Base-by-base conservation (phyloP, 805 yeast species). In the Metschnikowia dekortorum region DNA sequence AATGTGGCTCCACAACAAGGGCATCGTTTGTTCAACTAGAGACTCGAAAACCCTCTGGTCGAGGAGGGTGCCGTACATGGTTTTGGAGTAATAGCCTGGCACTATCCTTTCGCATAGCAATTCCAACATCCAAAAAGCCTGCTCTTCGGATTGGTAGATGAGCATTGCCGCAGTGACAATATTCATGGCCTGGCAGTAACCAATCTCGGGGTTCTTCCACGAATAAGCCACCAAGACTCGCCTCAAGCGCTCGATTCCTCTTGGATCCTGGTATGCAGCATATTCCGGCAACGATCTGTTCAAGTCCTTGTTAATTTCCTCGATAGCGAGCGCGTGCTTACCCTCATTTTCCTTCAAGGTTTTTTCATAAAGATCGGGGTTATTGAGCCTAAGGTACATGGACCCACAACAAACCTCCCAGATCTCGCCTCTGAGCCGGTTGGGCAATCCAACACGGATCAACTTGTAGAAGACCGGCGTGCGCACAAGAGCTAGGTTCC, bases 111-210 rank as follows among this genome's bases (percentile, higher is more conserved):
- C 96, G 70, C 97, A 90, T 2, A 94, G 68, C 14, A 81, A 80
- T 49, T 83, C 81, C 50, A 94, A 75, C 51, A 92, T 82, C 98
- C 98, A 94, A 63, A 89, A 94, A 0, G 97, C 98, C 67, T 94
- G 98, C 57, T 92, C 99, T 66, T 94, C 99, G 8, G 95, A 86
- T 86, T 89, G 90, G 65, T 83, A 87, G 37, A 86, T 86, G 46
- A 87, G 69, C 47, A 87, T 66, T 0, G 89, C 91, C 1, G 96
- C 96, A 1, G 81, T 83, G 8, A 87, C 90, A 46, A 94, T 94
- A 64, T 94, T 94, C 99, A 95, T 94, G 1, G 98, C 99, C 67
- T 94, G 99, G 65, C 99, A 94, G 66, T 94, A 94, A 0, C 99
- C 99, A 28, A 94, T 89, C 39, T 92, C 96, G 0, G 96, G 97